phyloP scores from a whole-genome alignment of 257 asterid species.

The Thymus mandschuricus region DNA sequence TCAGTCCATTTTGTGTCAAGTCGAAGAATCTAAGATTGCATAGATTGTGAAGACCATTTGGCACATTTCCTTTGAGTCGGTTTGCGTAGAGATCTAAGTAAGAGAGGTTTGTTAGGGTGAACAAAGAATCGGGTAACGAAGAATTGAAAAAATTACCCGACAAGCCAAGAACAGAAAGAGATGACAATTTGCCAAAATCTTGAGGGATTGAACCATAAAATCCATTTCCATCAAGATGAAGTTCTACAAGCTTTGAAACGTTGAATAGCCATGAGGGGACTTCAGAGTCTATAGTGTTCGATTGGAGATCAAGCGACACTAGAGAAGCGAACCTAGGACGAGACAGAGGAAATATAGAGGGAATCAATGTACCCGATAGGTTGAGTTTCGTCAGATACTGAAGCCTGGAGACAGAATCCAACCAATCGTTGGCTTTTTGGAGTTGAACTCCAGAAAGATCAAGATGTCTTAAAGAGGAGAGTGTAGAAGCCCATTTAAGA shows the following conservation, averaged over 20 bases:
- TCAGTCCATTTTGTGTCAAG: conserved; percentile 19
- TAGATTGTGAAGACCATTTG: conserved; percentile 18
- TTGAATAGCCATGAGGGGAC: conserved; percentile 29
- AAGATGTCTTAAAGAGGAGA: conserved; percentile 27
- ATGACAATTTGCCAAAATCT: not conserved
- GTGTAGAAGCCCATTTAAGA: conserved; percentile 24
- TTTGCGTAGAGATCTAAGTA: conserved; percentile 33
- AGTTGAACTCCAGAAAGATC: conserved; percentile 25
- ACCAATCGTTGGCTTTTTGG: conserved; percentile 29
- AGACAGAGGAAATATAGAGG: conserved; percentile 23
- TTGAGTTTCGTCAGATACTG: conserved; percentile 22
- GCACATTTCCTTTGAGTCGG: conserved; percentile 9
- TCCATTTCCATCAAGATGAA: conserved; percentile 36
- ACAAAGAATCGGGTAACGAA: conserved; percentile 26
- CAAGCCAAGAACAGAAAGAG: conserved; percentile 26
- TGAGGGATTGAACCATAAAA: conserved; percentile 26
- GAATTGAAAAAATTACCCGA: conserved; percentile 27
- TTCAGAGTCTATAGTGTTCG: conserved; percentile 29
- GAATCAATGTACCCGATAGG: conserved; percentile 25
- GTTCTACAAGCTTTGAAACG: conserved; percentile 24
- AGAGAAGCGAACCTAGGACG: conserved; percentile 23
- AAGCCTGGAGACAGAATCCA: conserved; percentile 30
- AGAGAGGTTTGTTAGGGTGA: conserved; percentile 26
- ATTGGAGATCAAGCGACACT: conserved; percentile 31
- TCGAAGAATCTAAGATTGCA: conserved; percentile 32